Base-by-base conservation (phyloP, 2,329 filamentous ascomycete genomes). In the Pseudocercospora musae region DNA sequence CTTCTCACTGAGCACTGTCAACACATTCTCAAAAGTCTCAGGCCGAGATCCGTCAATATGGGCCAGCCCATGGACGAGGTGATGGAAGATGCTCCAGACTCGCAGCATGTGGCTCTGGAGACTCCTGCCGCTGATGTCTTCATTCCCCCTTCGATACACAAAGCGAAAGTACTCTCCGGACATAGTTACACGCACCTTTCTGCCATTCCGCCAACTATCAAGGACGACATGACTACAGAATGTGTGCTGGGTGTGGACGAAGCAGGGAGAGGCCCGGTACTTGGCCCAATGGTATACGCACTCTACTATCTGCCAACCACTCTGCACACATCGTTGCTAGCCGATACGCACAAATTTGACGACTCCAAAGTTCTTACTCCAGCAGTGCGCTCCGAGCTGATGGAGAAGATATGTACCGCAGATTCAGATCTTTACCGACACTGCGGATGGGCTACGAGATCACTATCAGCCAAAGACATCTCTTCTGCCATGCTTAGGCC, bases 351-450 rank as follows among this genome's bases (percentile, higher is more conserved):
- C 80, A 90, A 89, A 80, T 97, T 97, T 78, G 90, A 97, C 81
- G 94, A 98, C 81, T 96, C 90, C 75, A 98, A 98, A 79, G 91
- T 92, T 4, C 86, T 98, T 42, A 96, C 90, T 0, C 86, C 93
- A 0, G 80, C 82, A n/a, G 86, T 94, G 40, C 91, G 94, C 67
- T 88, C 90, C 13, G 77, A 82, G 8, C 85, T 98, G 31, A 87
- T 89, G 85, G 79, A 81, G 62, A 82, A 83, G 2, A 85, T 97
- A 50, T 96, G 92, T 81, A 89, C 86, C 0, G 75, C 84, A 0
- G 80, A 75, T 15, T 80, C 84, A 8, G 81, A 86, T 60, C 80
- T 90, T 1, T 80, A 84, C 71, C 73, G 80, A 18, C 81, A 83
- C 3, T 95, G 90, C 74, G 95, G 94, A 27, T 98, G 92, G 90